Evolutionary conservation across 495 filamentous ascomycete genomes (phyloP).

Genomic region (Hypoxylon perforatum): DNA sequence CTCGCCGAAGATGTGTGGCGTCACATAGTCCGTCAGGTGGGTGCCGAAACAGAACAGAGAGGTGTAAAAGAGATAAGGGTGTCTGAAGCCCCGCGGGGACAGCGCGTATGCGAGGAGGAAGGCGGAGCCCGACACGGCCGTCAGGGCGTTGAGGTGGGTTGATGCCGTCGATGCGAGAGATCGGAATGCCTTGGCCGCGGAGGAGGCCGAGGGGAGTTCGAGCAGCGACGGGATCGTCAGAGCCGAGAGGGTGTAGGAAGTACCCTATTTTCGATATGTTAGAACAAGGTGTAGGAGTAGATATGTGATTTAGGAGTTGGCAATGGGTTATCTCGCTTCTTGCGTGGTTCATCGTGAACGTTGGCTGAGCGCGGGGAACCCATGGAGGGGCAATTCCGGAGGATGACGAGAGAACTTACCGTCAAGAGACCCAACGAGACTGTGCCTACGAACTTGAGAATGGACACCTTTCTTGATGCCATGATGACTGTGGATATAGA

Average conservation of each 20-base stretch:
- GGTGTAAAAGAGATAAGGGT: conserved; percentile 90
- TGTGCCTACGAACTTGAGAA: conserved; percentile 90
- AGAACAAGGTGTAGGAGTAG: not conserved
- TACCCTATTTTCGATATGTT: conserved; percentile 65
- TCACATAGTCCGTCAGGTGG: conserved; percentile 63
- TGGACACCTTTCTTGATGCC: conserved; percentile 73
- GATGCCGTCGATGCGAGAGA: conserved; percentile 69
- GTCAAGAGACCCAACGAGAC: conserved; percentile 87
- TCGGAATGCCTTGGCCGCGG: conserved; percentile 71
- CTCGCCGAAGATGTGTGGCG: conserved; percentile 61
- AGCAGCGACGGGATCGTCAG: conserved; percentile 81
- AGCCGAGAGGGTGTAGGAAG: conserved; percentile 81
- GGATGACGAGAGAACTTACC: conserved; percentile 60
- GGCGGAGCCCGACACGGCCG: conserved; percentile 68
- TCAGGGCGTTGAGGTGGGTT: conserved; percentile 68
- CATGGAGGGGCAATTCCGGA: conserved; percentile 37
- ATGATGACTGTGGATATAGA: conserved; percentile 58
- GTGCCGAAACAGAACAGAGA: conserved; percentile 67
- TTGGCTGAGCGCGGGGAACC: conserved; percentile 24
- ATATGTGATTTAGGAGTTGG: not conserved
- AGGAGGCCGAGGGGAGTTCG: conserved; percentile 75
- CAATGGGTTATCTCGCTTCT: conserved; percentile 1
- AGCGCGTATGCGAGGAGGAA: conserved; percentile 78
- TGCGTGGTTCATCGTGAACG: conserved; percentile 20
- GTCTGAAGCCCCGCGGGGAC: conserved; percentile 74